These are phyloP conservation scores for Pseudisothecium myosuroides DNA, from an alignment of 225 moss, liverwort and hornwort genomes.

Conservation along the genomic window DNA sequence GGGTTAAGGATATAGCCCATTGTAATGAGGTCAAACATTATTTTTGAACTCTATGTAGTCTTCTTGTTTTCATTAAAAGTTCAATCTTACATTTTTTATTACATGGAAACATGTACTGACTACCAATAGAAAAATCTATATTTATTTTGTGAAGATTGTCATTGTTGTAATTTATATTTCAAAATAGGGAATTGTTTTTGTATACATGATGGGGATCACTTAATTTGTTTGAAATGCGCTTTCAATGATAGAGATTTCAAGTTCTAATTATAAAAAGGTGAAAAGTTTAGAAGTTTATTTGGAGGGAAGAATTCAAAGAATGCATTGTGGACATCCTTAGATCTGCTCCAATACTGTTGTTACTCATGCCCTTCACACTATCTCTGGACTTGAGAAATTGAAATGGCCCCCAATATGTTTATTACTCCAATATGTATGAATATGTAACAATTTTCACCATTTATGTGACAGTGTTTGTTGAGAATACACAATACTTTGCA, in stretches of 20 bases:
- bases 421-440: not conserved
- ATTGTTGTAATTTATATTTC: not conserved
- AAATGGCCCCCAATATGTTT: fast-evolving
- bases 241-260: not conserved
- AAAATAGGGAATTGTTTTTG: not conserved
- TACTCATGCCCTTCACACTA: fast-evolving
- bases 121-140: fast-evolving
- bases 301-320: fast-evolving
- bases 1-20: fast-evolving
- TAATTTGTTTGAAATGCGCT: not conserved
- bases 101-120: fast-evolving
- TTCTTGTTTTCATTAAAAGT: not conserved
- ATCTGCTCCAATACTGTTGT: not conserved
- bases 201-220: not conserved
- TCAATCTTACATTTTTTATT: not conserved
- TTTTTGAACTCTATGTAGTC: not conserved
- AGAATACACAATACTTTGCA: not conserved
- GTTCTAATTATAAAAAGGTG: not conserved
- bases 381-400: not conserved
- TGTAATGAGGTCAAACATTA: not conserved
- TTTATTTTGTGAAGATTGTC: not conserved
- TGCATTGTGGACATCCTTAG: fast-evolving
- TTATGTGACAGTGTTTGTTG: not conserved
- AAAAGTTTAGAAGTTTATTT: not conserved
- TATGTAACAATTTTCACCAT: not conserved